Percentiles rank a stretch among this genome's conserved stretches.
phyloP scores from a whole-genome alignment of 2,329 filamentous ascomycete genomes.

The Paecilomyces sp. region DNA sequence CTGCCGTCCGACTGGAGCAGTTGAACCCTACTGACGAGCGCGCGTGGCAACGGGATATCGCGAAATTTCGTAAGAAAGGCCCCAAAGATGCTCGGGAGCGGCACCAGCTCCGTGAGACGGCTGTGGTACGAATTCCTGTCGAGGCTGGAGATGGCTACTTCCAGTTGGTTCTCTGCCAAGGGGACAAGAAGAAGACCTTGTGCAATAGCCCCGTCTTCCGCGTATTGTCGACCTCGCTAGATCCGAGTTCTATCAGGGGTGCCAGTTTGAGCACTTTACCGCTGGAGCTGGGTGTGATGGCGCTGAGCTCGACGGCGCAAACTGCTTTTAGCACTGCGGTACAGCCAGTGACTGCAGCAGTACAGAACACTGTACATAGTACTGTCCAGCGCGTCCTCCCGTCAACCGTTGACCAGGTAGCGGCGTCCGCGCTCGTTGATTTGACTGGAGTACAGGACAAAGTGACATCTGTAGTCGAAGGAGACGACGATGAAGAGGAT shows the following conservation, averaged over 20 bases:
- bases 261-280: constrained; percentile 60
- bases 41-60: constrained; percentile 61
- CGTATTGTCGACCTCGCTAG: constrained; percentile 58
- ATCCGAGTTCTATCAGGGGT: constrained; percentile 55
- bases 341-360: constrained; percentile 14
- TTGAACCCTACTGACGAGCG: constrained; percentile 54
- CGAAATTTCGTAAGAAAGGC: constrained; percentile 54
- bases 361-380: constrained; percentile 19
- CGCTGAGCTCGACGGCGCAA: constrained; percentile 37
- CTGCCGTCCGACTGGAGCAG: constrained; percentile 41
- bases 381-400: neutral
- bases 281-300: constrained; percentile 52
- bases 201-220: constrained; percentile 63
- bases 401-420: neutral
- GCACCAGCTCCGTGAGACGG: constrained; percentile 55
- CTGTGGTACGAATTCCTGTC: constrained; percentile 57
- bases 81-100: constrained; percentile 37
- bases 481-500: constrained; percentile 29
- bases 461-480: neutral
- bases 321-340: constrained; percentile 19
- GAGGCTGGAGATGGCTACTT: constrained; percentile 61
- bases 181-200: constrained; percentile 50
- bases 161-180: constrained; percentile 56
- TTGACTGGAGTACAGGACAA: neutral
- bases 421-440: neutral